Evolutionary conservation across 1,284 basidiomycete genomes (phyloP).

Genomic region (Tilletia walkeri): DNA sequence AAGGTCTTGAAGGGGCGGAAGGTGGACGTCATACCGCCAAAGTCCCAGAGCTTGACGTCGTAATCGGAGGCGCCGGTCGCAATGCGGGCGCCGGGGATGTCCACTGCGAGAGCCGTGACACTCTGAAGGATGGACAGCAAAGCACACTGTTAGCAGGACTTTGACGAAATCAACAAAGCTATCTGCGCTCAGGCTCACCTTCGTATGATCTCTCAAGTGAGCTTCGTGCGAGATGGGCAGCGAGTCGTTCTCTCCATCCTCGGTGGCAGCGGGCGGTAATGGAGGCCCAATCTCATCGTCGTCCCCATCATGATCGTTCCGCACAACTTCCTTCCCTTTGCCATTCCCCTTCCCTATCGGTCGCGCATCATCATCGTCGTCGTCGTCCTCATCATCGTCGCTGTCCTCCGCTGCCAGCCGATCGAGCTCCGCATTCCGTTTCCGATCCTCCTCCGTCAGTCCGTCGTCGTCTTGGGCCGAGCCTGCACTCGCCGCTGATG

Average conservation of each 20-base stretch:
- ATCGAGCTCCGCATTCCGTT: slow-evolving; percentile 28
- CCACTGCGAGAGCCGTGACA: slow-evolving; percentile 83
- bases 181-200: slow-evolving; percentile 57
- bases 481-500: not conserved
- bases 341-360: not conserved
- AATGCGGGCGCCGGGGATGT: slow-evolving; percentile 87
- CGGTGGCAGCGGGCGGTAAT: slow-evolving; percentile 24
- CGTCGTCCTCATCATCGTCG: slow-evolving; percentile 27
- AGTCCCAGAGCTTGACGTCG: slow-evolving; percentile 97
- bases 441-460: slow-evolving; percentile 39
- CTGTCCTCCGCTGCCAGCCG: slow-evolving; percentile 21
- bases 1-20: slow-evolving; percentile 91
- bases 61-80: slow-evolving; percentile 93
- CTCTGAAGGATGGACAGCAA: slow-evolving; percentile 59
- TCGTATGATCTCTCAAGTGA: slow-evolving; percentile 84
- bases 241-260: not conserved
- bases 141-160: not conserved
- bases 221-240: slow-evolving; percentile 21
- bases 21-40: slow-evolving; percentile 87
- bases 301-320: slow-evolving; percentile 15
- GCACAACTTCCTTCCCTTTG: slow-evolving; percentile 11
- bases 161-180: no score
- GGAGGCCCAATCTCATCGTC: slow-evolving; percentile 21
- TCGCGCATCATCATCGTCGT: slow-evolving; percentile 23
- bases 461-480: slow-evolving; percentile 35